Conservation (phyloP, 1,284 basidiomycete genomes). For the Anthracocystis setariae region DNA sequence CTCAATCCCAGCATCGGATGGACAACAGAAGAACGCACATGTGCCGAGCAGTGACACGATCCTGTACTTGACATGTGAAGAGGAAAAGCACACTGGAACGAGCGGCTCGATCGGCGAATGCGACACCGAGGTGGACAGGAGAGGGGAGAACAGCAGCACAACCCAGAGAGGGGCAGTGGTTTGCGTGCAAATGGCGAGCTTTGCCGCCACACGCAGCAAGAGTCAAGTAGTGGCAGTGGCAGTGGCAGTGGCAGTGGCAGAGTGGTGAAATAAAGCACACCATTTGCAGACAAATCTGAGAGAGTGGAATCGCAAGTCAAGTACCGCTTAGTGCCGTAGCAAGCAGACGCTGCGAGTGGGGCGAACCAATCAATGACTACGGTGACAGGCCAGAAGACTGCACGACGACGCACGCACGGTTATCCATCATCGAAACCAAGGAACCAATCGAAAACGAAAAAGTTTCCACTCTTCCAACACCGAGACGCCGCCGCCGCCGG, state of each 20-base stretch:
- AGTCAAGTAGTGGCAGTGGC: background rate
- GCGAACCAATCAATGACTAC: background rate
- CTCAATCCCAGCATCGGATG: too few relatives aligned
- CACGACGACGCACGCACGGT: too few relatives aligned
- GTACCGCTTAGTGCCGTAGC: too few relatives aligned
- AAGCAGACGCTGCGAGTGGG: too few relatives aligned
- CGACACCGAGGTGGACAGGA: slow-evolving; percentile 3
- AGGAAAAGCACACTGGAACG: slow-evolving; percentile 6
- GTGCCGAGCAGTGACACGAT: too few relatives aligned
- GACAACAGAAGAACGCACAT: too few relatives aligned
- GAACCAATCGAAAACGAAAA: too few relatives aligned
- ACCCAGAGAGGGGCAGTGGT: background rate
- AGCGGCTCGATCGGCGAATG: slow-evolving; percentile 7
- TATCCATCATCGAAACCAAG: too few relatives aligned
- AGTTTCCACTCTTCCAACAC: too few relatives aligned
- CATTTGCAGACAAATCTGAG: background rate
- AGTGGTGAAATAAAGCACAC: background rate
- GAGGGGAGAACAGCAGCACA: slow-evolving; percentile 1
- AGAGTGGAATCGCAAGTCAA: too few relatives aligned
- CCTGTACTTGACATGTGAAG: background rate
- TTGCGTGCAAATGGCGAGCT: background rate
- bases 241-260: background rate
- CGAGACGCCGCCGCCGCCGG: too few relatives aligned
- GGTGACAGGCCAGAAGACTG: background rate
- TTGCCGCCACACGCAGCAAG: background rate